phyloP scores from a whole-genome alignment of 371 early-diverging fungal genomes.

The Rhizopus arrhizus region DNA sequence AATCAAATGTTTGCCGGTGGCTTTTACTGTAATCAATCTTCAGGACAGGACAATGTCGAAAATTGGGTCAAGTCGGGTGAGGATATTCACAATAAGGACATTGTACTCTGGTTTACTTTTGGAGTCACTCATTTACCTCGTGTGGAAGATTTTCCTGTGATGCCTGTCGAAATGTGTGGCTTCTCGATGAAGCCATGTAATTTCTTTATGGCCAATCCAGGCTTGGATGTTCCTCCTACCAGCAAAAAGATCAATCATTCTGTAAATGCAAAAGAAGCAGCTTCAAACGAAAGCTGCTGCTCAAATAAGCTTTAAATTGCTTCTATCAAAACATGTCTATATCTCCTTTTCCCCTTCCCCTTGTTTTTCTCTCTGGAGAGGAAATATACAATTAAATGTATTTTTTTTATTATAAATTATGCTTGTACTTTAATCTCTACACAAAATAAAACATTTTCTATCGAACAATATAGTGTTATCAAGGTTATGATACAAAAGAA shows the following conservation, averaged over 20 bases:
- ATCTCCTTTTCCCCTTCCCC: constrained; percentile 7
- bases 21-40: constrained; percentile 54
- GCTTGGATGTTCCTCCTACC: constrained; percentile 51
- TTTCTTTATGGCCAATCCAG: constrained; percentile 57
- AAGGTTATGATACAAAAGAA: too few relatives aligned
- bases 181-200: constrained; percentile 55
- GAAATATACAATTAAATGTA: too few relatives aligned
- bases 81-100: constrained; percentile 43
- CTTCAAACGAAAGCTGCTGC: constrained; percentile 20
- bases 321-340: too few relatives aligned
- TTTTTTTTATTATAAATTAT: too few relatives aligned
- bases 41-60: constrained; percentile 39
- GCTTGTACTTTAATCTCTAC: too few relatives aligned
- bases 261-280: constrained; percentile 24
- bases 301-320: constrained; percentile 38
- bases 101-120: constrained; percentile 57
- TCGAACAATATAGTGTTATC: too few relatives aligned
- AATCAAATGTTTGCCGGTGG: constrained; percentile 58
- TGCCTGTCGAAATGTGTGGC: constrained; percentile 56
- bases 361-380: background rate
- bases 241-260: constrained; percentile 48
- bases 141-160: constrained; percentile 58
- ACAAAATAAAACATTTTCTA: too few relatives aligned
- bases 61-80: constrained; percentile 38
- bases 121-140: constrained; percentile 57